Evolutionary conservation across 257 asterid species (phyloP).

Genomic region (Coffea canephora): DNA sequence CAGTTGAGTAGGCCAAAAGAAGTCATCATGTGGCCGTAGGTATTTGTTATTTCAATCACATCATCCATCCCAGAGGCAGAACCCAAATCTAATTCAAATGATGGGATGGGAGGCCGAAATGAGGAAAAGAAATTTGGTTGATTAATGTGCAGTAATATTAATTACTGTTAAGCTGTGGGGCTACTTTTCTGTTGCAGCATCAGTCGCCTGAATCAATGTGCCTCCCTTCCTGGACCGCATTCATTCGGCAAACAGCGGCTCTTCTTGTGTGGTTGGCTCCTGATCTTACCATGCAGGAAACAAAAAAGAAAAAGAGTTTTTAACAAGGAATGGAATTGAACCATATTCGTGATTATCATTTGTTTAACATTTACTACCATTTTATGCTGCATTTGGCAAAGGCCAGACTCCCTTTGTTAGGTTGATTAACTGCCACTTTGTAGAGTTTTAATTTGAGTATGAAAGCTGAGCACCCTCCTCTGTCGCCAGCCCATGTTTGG

Average conservation of each 20-base stretch:
- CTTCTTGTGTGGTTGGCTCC: background rate
- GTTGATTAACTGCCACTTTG: background rate
- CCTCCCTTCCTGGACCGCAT: background rate
- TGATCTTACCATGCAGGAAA: too few relatives aligned
- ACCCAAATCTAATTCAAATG: conserved; percentile 7
- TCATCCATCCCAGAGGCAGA: background rate
- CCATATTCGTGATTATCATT: background rate
- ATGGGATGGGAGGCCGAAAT: background rate
- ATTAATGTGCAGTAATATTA: background rate
- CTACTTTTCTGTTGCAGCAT: background rate
- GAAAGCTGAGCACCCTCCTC: too few relatives aligned
- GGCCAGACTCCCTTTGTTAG: too few relatives aligned
- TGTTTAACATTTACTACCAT: background rate
- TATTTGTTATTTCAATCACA: background rate
- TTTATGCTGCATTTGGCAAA: background rate
- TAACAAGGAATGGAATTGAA: background rate
- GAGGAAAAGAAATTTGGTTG: background rate
- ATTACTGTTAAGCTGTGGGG: background rate
- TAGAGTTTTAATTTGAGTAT: background rate
- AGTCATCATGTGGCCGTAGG: background rate
- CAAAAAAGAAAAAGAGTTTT: too few relatives aligned
- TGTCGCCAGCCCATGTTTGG: too few relatives aligned
- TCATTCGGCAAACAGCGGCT: background rate
- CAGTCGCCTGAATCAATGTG: background rate
- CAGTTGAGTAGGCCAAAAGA: conserved; percentile 8